Percentiles rank a stretch among this genome's conserved stretches.
phyloP scores from a whole-genome alignment of 2,329 filamentous ascomycete species.

The Geoglossum cookeanum region DNA sequence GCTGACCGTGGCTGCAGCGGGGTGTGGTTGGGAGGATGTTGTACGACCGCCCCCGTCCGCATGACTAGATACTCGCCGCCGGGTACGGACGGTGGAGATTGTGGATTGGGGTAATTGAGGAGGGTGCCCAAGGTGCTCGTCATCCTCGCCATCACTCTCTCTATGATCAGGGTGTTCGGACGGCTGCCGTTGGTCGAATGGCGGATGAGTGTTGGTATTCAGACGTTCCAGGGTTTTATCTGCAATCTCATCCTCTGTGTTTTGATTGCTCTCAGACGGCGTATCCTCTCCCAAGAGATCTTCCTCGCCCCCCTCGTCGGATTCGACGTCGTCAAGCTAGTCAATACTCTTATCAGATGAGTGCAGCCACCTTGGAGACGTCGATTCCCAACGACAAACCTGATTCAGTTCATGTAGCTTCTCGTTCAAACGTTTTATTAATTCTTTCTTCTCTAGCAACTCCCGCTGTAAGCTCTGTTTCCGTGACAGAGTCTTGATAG shows the following conservation, averaged over 20 bases:
- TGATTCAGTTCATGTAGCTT: constrained; percentile 49
- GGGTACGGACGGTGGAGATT: constrained; percentile 1
- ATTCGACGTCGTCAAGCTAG: constrained; percentile 2
- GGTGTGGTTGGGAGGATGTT: constrained; percentile 26
- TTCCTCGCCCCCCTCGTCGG: not conserved
- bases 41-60: constrained; percentile 17
- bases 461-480: constrained; percentile 43
- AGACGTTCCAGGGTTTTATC: not conserved
- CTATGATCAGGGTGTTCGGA: not conserved
- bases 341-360: not conserved
- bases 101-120: not conserved
- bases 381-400: constrained; percentile 23
- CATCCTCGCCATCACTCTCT: not conserved
- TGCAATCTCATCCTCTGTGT: not conserved
- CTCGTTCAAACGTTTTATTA: constrained; percentile 46
- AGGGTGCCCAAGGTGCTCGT: not conserved
- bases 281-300: constrained; percentile 1
- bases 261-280: not conserved
- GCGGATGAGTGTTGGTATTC: not conserved
- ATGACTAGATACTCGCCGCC: constrained; percentile 10
- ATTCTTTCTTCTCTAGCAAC: constrained; percentile 43
- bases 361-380: not conserved
- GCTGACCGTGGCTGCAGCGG: constrained; percentile 9
- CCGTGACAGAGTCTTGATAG: constrained; percentile 37
- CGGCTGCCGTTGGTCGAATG: not conserved